These are phyloP conservation scores for Clonostachys rosea DNA, from an alignment of 2,329 filamentous ascomycete species.

Conservation along the genomic window DNA sequence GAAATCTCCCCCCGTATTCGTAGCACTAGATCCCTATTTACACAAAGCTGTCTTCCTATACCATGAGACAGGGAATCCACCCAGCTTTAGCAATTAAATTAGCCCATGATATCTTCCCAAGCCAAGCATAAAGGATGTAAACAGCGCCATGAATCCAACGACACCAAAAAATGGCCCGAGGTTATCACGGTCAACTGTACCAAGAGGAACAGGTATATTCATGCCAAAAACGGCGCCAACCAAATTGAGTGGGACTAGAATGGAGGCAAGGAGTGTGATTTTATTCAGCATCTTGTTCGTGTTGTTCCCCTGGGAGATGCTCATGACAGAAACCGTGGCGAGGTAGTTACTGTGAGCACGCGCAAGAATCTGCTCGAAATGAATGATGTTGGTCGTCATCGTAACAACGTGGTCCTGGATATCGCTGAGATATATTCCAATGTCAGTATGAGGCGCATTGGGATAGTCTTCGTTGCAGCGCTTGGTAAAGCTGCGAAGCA, in stretches of 20 bases:
- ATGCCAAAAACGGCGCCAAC: constrained; percentile 85
- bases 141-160: constrained; percentile 44
- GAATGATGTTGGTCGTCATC: constrained; percentile 93
- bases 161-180: constrained; percentile 51
- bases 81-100: too few relatives aligned
- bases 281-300: constrained; percentile 90
- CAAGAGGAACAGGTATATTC: constrained; percentile 75
- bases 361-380: constrained; percentile 97
- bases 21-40: too few relatives aligned
- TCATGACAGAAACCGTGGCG: constrained; percentile 89
- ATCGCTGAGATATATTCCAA: constrained; percentile 92
- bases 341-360: constrained; percentile 95
- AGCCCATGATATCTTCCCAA: constrained; percentile 16
- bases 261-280: constrained; percentile 89
- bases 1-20: too few relatives aligned
- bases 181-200: constrained; percentile 34
- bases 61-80: too few relatives aligned
- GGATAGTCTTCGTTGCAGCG: constrained; percentile 97
- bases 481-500: constrained; percentile 95
- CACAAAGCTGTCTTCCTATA: too few relatives aligned
- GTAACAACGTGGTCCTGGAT: constrained; percentile 99
- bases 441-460: constrained; percentile 92
- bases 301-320: constrained; percentile 79
- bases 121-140: constrained; percentile 40
- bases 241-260: constrained; percentile 93